A percentile compares a stretch with the other conserved stretches of the same genome.
These are phyloP conservation scores for Naumovozyma baii DNA, from an alignment of 805 yeast species.

Conservation along the genomic window DNA sequence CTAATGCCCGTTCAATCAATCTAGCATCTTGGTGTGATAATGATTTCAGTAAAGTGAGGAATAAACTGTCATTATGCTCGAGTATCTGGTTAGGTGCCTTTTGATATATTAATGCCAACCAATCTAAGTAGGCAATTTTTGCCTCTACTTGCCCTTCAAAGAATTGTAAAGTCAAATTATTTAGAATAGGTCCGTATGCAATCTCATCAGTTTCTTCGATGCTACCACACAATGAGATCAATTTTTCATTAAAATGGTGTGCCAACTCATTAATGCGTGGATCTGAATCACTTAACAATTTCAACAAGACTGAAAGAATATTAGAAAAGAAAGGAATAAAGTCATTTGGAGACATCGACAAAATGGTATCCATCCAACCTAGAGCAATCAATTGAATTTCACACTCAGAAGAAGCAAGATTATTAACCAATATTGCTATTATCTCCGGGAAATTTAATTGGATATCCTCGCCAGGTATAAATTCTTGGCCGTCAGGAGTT, in stretches of 20 bases:
- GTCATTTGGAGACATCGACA: conserved; percentile 62
- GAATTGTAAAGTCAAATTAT: conserved; percentile 63
- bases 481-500: conserved; percentile 37
- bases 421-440: conserved; percentile 71
- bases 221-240: conserved; percentile 39
- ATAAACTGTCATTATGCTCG: conserved; percentile 51
- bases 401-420: conserved; percentile 61
- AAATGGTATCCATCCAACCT: conserved; percentile 69
- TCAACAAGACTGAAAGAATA: conserved; percentile 56
- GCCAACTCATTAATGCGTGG: conserved; percentile 45
- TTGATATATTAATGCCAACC: conserved; percentile 76
- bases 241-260: conserved; percentile 43
- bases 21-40: conserved; percentile 41
- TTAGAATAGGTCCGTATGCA: conserved; percentile 47
- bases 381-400: conserved; percentile 73
- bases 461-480: conserved; percentile 73
- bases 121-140: conserved; percentile 74
- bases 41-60: conserved; percentile 69
- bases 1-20: conserved; percentile 24
- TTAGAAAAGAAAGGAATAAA: conserved; percentile 68
- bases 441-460: conserved; percentile 71
- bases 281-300: conserved; percentile 48
- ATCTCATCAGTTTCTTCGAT: conserved; percentile 22
- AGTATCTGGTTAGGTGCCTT: conserved; percentile 52
- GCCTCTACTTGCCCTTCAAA: conserved; percentile 71